Base-by-base conservation (phyloP, 2,329 filamentous ascomycete species). In the Cercospora canescens region DNA sequence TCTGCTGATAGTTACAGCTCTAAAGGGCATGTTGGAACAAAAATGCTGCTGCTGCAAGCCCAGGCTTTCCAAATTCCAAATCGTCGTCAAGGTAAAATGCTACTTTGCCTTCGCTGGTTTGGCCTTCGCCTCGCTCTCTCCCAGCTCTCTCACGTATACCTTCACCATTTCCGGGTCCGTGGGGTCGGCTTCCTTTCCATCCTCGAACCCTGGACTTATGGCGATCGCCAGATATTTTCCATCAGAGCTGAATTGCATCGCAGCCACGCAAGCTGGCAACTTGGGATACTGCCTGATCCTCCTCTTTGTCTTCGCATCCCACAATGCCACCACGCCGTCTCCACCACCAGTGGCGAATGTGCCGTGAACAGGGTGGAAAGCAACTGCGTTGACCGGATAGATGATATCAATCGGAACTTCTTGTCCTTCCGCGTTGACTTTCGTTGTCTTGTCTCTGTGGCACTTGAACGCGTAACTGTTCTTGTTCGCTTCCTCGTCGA, bases 381-480 rank as follows among this genome's bases (percentile, higher is more conserved):
- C 88, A 7, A 97, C 85, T 2, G 93, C 91, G 76, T 97, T 95
- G 71, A 97, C 94, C 0, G 94, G 94, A 75, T 94, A 97, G 3
- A 97, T 92, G 4, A 97, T 86, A 74, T 97, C 94, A 30, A 86
- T 88, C 58, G 88, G 88, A 54, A 60, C 78, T 41, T 86, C 86
- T 9, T 85, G 84, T 28, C 62, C 69, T 4, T 65, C 60, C 56
- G 63, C 85, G 1, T 87, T 80, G 9, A 84, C 85, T 1, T 88
- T 85, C 77, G 95, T 81, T 7, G 84, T 85, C 2, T 89, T 86
- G 78, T 96, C 92, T 4, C 95, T 88, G 80, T 99, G 95, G 80
- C 95, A 99, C 80, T 99, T 99, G 87, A 99, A 99, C 14, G 95
- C 95, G 78, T 98, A 99, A 79, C 97, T 98, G 71, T 94, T 88